Evolutionary conservation across 805 yeast genomes (phyloP), one percentile per base, ranked within the genome.

Genomic region (Wickerhamiella allomyrinae): DNA sequence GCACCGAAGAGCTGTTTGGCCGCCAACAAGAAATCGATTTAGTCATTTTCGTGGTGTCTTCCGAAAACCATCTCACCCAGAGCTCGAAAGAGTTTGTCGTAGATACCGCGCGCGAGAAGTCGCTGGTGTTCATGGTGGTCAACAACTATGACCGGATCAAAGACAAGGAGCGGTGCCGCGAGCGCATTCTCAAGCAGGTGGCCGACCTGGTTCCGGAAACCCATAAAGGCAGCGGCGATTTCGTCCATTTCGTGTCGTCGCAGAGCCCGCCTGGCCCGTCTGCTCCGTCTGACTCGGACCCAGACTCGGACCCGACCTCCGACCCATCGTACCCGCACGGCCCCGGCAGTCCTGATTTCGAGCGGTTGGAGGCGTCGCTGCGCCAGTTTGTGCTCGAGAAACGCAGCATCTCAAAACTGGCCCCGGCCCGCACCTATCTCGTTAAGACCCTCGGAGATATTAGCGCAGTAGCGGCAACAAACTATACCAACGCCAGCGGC

Each of bases 11-110:
- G 56, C 86, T 91, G 0, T 87, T 89, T 58, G 80, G 95, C 2
- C 74, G 96, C 46, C 97, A 91, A 63, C 97, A 91, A 55, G 98
- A 91, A 56, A 91, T 91, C 47, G 99, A 91, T 58, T 68, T 91
- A 49, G 95, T 91, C 3, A 89, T 91, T 1, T 93, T 91, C 65
- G 97, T 93, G 2, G 95, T 91, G 2, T 83, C 80, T 58, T 94
- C 98, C 0, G 97, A 87, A 55, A 93, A 91, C 55, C 96, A 91
- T 57, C 81, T 91, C 57, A 91, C 99, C 0, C 66, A 86, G 44
- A 82, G 94, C 0, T 97, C 96, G 0, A 79, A 84, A 50, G 99
- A 91, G 55, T 93, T 91, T 56, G 84, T 91, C 41, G 69, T 89
- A 2, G 74, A 83, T 29, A 94, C 95, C 1, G 86, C 95, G 1